Base-by-base conservation (phyloP, 257 asterid genomes). In the Fraxinus cuspidata region DNA sequence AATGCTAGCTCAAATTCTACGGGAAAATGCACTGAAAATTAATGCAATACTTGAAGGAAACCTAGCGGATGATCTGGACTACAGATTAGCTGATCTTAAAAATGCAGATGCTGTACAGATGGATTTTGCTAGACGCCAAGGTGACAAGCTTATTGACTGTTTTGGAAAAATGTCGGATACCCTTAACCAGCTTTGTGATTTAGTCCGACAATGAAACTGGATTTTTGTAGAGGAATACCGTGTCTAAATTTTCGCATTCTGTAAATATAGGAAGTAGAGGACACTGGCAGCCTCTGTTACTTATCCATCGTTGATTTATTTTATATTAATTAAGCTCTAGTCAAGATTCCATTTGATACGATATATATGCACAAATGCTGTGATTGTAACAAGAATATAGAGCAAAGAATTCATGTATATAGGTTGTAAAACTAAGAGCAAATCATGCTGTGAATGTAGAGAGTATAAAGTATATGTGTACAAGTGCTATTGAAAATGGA, bases 91-190 rank as follows among this genome's bases (percentile, higher is more conserved):
- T 2, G 90, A 87, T 79, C 70, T 81, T 83, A 88, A 78, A 83
- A 85, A 85, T 37, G 58, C 74, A 1, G 96, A 88, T 78, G 88
- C 86, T 42, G 76, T 80, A 21, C 83, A 85, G 73, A 82, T 75
- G 42, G 94, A 89, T 78, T 68, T 82, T 3, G 79, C 84, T 16
- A 85, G 97, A 82, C 83, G 80, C 25, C 90, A 89, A 81, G 97
- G 94, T 29, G 92, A 87, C 81, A 79, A 87, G 81, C 89, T 93
- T 75, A 90, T 93, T 4, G 89, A 88, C 51, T 84, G 86, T 83
- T 90, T 93, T 29, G 90, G 89, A 15, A 82, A 78, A 51, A 85
- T 93, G 42, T 85, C 90, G 9, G 75, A 79, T 16, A 90, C 89
- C 49, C 93, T 93, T 80, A 82, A 78, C 73, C 91, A 88, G 87